Conservation (phyloP, 2,329 filamentous ascomycete genomes). For the Kalmusia sp. region DNA sequence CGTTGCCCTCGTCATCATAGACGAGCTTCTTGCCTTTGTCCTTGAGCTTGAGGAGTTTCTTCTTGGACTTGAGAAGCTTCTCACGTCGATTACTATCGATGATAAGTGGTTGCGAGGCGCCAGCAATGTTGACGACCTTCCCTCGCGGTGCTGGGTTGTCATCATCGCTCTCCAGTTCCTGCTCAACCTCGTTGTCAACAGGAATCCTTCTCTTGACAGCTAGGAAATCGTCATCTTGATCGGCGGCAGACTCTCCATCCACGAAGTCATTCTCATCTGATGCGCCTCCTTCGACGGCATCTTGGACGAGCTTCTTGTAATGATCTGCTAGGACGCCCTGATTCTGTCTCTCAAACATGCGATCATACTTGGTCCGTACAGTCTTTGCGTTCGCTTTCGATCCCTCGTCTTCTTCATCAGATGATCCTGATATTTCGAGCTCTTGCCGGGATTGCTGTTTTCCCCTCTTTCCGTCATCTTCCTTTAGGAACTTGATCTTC, state of each 20-base stretch:
- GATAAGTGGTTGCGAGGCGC: constrained; percentile 73
- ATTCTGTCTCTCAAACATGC: constrained; percentile 97
- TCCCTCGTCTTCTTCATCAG: constrained; percentile 61
- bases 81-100: constrained; percentile 95
- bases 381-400: constrained; percentile 63
- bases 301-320: constrained; percentile 83
- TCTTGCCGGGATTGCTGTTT: constrained; percentile 83
- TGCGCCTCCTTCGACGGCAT: constrained; percentile 52
- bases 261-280: constrained; percentile 45
- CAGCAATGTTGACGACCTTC: constrained; percentile 68
- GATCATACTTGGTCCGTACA: constrained; percentile 93
- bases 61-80: constrained; percentile 94
- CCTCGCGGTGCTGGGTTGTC: constrained; percentile 52
- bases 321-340: constrained; percentile 95
- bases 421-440: constrained; percentile 65
- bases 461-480: constrained; percentile 81
- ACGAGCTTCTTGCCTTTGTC: constrained; percentile 84
- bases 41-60: constrained; percentile 90
- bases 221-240: constrained; percentile 79
- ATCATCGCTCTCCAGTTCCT: constrained; percentile 53
- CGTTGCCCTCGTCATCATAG: constrained; percentile 89
- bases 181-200: constrained; percentile 61
- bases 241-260: constrained; percentile 38
- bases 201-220: constrained; percentile 87
- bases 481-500: constrained; percentile 91